Evolutionary conservation across 169 alveolate species (phyloP).

Genomic region (Besnoitia besnoiti): DNA sequence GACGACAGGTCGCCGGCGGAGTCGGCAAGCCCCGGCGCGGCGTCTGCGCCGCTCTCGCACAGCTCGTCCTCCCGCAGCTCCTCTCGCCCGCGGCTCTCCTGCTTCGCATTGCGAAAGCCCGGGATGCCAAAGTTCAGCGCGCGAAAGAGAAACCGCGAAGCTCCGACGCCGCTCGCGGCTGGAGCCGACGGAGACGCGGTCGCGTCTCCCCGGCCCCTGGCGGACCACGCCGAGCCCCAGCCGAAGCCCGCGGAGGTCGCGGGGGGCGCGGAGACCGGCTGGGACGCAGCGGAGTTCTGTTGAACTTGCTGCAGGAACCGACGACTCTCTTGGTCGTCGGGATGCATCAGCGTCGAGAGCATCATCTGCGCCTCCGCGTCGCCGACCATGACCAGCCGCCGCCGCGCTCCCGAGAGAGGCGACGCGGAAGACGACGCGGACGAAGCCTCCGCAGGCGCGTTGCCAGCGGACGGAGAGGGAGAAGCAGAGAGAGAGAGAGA

Average conservation of each 20-base stretch:
- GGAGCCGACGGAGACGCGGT: not conserved
- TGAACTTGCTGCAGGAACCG: constrained; percentile 34
- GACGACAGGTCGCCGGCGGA: not conserved
- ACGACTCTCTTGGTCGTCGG: constrained; percentile 34
- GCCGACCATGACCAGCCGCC: not conserved
- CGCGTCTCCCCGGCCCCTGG: not conserved
- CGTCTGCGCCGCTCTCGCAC: not conserved
- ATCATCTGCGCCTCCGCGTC: constrained; percentile 19
- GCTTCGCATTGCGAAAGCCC: not conserved
- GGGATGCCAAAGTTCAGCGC: constrained; percentile 15
- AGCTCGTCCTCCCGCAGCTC: not conserved
- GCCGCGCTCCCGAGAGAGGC: not conserved
- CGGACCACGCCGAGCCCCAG: not conserved
- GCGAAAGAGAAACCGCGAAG: not conserved
- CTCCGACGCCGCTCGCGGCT: not conserved
- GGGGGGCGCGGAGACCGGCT: not conserved
- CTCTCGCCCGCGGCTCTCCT: not conserved
- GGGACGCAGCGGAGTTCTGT: constrained; percentile 13
- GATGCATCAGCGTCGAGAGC: constrained; percentile 33
- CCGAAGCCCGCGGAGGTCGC: not conserved
- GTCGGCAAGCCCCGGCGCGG: not conserved
- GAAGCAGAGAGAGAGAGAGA: not conserved
- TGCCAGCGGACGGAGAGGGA: not conserved
- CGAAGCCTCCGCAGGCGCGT: not conserved
- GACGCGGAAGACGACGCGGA: not conserved